phyloP scores from a whole-genome alignment of 2,329 filamentous ascomycete species.

The Hymenoscyphus linearis region DNA sequence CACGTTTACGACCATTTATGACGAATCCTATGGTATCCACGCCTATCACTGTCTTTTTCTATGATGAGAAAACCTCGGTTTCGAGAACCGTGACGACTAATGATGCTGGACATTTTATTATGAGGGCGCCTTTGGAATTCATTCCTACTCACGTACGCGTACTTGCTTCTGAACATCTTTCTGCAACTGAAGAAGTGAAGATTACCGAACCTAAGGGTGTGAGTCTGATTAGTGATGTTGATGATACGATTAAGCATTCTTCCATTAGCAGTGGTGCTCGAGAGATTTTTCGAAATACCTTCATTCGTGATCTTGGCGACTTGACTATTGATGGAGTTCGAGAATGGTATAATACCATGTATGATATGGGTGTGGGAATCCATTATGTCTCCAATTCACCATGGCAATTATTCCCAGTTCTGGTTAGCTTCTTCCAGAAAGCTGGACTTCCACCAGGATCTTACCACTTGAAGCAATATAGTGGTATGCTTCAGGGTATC shows the following conservation, averaged over 20 bases:
- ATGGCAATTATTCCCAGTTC: slow-evolving; percentile 91
- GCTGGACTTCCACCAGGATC: slow-evolving; percentile 81
- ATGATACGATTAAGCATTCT: slow-evolving; percentile 95
- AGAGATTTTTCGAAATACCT: slow-evolving; percentile 95
- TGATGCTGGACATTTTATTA: slow-evolving; percentile 79
- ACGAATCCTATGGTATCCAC: slow-evolving; percentile 72
- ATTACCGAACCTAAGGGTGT: slow-evolving; percentile 75
- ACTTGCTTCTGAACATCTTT: slow-evolving; percentile 78
- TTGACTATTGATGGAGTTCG: slow-evolving; percentile 80
- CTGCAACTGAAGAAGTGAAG: slow-evolving; percentile 70
- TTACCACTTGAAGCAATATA: slow-evolving; percentile 93
- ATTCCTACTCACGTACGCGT: slow-evolving; percentile 85
- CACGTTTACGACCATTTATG: slow-evolving; percentile 82
- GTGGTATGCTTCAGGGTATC: slow-evolving; percentile 94
- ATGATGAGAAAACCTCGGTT: slow-evolving; percentile 76
- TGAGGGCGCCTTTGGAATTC: slow-evolving; percentile 79
- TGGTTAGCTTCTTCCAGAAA: slow-evolving; percentile 77
- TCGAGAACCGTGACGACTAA: slow-evolving; percentile 83
- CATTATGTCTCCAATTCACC: slow-evolving; percentile 99
- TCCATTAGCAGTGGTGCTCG: slow-evolving; percentile 82
- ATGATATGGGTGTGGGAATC: slow-evolving; percentile 75
- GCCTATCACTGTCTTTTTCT: slow-evolving; percentile 91
- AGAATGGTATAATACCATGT: slow-evolving; percentile 81
- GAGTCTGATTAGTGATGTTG: slow-evolving; percentile 94
- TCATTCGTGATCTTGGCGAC: slow-evolving; percentile 77